A percentile compares a stretch with the other conserved stretches of the same genome.
Conservation (phyloP, 1,284 basidiomycete genomes). For the Tilletia indica region DNA sequence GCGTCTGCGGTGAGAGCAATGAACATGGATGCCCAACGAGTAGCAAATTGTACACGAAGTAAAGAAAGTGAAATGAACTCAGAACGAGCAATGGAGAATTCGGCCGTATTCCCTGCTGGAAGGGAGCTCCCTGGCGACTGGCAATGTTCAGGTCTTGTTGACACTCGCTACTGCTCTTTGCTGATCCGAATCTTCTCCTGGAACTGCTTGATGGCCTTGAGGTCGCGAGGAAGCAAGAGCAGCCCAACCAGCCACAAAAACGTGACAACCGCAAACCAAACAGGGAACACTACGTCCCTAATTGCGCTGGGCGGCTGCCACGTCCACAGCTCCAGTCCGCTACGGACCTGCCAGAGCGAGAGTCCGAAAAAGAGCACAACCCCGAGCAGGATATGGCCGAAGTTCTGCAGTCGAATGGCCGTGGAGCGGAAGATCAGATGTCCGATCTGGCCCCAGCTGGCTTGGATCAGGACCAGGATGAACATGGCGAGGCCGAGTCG, state of each 20-base stretch:
- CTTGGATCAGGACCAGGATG: slow-evolving; percentile 66
- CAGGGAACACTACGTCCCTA: slow-evolving; percentile 28
- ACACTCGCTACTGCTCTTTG: too few relatives aligned
- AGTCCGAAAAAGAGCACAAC: slow-evolving; percentile 27
- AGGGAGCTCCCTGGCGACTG: too few relatives aligned
- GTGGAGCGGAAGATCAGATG: slow-evolving; percentile 59
- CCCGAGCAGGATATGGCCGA: slow-evolving; percentile 38
- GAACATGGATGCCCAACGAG: too few relatives aligned
- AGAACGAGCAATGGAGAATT: too few relatives aligned
- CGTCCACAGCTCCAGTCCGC: slow-evolving; percentile 35
- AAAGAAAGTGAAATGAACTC: too few relatives aligned
- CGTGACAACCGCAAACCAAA: background rate
- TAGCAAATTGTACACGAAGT: too few relatives aligned
- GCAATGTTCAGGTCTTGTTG: too few relatives aligned
- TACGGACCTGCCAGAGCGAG: slow-evolving; percentile 34
- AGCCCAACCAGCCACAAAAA: background rate
- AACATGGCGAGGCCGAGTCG: slow-evolving; percentile 66
- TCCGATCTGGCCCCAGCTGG: slow-evolving; percentile 64
- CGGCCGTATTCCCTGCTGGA: too few relatives aligned
- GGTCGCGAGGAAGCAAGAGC: background rate
- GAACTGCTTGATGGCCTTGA: too few relatives aligned
- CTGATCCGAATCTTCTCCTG: too few relatives aligned
- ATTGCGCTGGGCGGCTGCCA: slow-evolving; percentile 30
- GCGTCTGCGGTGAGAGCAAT: too few relatives aligned
- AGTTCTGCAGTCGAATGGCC: slow-evolving; percentile 18